A percentile compares a stretch with the other conserved stretches of the same genome.
These are phyloP conservation scores for Bruguiera sexangula DNA, from an alignment of 345 rosid genomes.

Conservation along the genomic window DNA sequence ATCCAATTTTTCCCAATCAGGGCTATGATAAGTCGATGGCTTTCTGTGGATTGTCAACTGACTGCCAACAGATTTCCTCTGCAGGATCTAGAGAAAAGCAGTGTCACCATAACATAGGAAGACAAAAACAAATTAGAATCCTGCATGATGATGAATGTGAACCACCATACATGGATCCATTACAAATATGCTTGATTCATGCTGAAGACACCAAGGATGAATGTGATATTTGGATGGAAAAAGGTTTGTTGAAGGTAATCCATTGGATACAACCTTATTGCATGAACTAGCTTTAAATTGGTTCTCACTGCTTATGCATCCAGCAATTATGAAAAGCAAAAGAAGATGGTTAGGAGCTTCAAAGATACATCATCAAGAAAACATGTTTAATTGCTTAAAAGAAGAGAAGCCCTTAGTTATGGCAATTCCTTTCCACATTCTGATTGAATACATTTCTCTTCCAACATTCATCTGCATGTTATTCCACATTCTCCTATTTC, in stretches of 20 bases:
- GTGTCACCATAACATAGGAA: not conserved
- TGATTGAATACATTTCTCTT: not conserved
- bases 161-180: not conserved
- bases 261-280: not conserved
- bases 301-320: no score
- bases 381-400: not conserved
- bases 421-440: not conserved
- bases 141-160: not conserved
- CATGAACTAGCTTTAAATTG: not conserved
- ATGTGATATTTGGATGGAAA: not conserved
- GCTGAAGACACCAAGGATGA: not conserved
- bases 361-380: not conserved
- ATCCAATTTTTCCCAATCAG: slow-evolving; percentile 58
- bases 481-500: not conserved
- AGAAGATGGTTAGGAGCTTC: not conserved
- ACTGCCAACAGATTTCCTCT: slow-evolving; percentile 42
- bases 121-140: no score
- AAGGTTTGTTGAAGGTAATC: not conserved
- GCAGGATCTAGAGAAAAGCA: slow-evolving; percentile 47
- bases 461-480: not conserved
- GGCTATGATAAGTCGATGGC: slow-evolving; percentile 26
- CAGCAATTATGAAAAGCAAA: no score
- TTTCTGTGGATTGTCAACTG: slow-evolving; percentile 30
- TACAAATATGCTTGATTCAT: slow-evolving; percentile 6
- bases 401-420: not conserved